Evolutionary conservation across 2,329 filamentous ascomycete genomes (phyloP).

Genomic region (Diaporthe helianthi): DNA sequence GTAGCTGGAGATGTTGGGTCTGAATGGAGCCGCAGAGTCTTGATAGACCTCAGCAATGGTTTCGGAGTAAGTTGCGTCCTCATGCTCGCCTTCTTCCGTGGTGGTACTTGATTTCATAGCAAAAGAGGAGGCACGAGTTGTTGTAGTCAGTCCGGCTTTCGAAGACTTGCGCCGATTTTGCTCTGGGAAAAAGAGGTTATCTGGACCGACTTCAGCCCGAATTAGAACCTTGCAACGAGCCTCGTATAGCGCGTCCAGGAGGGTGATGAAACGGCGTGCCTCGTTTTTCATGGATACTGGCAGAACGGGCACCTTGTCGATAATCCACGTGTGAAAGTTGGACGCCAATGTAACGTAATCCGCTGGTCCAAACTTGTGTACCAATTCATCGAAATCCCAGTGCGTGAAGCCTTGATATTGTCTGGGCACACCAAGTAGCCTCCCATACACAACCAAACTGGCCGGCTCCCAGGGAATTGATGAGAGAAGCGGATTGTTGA

Average conservation of each 20-base stretch:
- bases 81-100: constrained; percentile 32
- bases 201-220: constrained; percentile 70
- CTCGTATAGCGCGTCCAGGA: constrained; percentile 83
- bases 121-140: constrained; percentile 41
- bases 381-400: constrained; percentile 75
- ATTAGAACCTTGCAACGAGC: constrained; percentile 79
- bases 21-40: constrained; percentile 77
- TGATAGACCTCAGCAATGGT: constrained; percentile 79
- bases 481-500: constrained; percentile 26
- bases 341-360: constrained; percentile 86
- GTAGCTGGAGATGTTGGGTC: constrained; percentile 78
- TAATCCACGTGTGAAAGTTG: constrained; percentile 78
- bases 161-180: constrained; percentile 38
- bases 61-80: constrained; percentile 68
- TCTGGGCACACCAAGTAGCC: constrained; percentile 64
- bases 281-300: constrained; percentile 78
- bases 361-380: constrained; percentile 74
- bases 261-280: constrained; percentile 79
- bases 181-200: constrained; percentile 81
- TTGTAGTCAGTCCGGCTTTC: neutral
- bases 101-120: constrained; percentile 53
- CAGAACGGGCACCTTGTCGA: constrained; percentile 73
- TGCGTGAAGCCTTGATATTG: constrained; percentile 64
- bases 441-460: constrained; percentile 65
- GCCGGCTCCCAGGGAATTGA: constrained; percentile 50